Percentiles rank a stretch among this genome's conserved stretches.
These are phyloP conservation scores for Gnomoniopsis smithogilvyi DNA, from an alignment of 2,329 filamentous ascomycete genomes.

Conservation along the genomic window DNA sequence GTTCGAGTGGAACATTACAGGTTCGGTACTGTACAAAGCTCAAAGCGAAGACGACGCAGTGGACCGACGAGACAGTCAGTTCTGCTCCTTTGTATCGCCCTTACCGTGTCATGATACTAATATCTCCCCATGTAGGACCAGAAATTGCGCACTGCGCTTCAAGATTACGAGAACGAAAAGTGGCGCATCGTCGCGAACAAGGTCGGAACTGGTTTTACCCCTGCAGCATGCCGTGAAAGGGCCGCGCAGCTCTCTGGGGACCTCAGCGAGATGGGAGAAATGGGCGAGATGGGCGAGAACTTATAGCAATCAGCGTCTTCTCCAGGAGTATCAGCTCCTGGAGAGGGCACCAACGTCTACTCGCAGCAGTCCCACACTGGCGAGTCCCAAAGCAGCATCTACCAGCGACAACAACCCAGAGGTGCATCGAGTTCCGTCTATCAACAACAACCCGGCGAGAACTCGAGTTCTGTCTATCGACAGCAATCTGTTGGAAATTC, in stretches of 20 bases:
- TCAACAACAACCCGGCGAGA: constrained; percentile 32
- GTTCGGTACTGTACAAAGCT: constrained; percentile 94
- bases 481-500: constrained; percentile 5
- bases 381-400: constrained; percentile 21
- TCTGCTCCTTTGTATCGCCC: constrained; percentile 15
- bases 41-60: constrained; percentile 89
- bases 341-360: constrained; percentile 43
- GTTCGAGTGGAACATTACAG: constrained; percentile 86
- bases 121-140: constrained; percentile 56
- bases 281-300: constrained; percentile 34
- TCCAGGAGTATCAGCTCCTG: constrained; percentile 42
- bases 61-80: constrained; percentile 89
- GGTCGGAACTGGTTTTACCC: constrained; percentile 85
- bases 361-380: constrained; percentile 26
- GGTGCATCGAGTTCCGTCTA: constrained; percentile 28
- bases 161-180: constrained; percentile 86
- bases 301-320: constrained; percentile 57
- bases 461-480: constrained; percentile 9
- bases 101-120: background rate
- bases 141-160: constrained; percentile 71
- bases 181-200: constrained; percentile 92
- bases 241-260: constrained; percentile 53
- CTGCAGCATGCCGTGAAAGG: constrained; percentile 81
- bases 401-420: constrained; percentile 11
- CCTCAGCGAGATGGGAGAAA: constrained; percentile 33